Evolutionary conservation across 192 early-diverging fungal species (phyloP).

Genomic region (Gonapodya sp.): DNA sequence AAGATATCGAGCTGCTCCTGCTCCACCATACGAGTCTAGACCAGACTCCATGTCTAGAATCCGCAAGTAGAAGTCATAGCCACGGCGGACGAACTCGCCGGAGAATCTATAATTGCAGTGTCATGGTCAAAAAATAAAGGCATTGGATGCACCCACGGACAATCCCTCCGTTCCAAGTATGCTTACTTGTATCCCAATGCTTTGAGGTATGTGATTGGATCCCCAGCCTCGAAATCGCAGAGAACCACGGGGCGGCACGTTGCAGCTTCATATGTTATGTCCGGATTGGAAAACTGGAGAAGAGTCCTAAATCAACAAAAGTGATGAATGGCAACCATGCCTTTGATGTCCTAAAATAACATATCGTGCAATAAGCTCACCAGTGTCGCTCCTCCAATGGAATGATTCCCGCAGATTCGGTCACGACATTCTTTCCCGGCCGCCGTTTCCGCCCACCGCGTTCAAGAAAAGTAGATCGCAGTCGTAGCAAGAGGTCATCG

Average conservation of each 20-base stretch:
- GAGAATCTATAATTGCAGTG: background rate
- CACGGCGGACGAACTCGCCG: background rate
- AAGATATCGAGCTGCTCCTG: background rate
- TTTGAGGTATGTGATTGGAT: background rate
- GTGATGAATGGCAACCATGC: too few species aligned
- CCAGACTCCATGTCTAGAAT: background rate
- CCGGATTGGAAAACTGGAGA: background rate
- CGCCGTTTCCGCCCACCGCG: background rate
- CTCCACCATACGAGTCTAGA: background rate
- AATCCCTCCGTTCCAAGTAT: background rate
- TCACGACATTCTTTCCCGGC: background rate
- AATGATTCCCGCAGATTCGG: background rate
- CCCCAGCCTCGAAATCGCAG: background rate
- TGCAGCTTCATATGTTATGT: background rate
- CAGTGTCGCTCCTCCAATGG: background rate
- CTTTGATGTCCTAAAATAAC: too few species aligned
- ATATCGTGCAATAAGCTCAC: background rate
- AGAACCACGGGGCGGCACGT: background rate
- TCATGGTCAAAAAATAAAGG: too few species aligned
- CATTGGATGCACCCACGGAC: too few species aligned
- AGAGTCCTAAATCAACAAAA: too few species aligned
- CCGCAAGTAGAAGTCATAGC: background rate
- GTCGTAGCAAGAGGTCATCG: background rate
- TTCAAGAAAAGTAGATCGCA: background rate
- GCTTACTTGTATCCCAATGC: background rate